These are phyloP conservation scores for Laburnicola sp. DNA, from an alignment of 2,329 filamentous ascomycete species.

Conservation along the genomic window DNA sequence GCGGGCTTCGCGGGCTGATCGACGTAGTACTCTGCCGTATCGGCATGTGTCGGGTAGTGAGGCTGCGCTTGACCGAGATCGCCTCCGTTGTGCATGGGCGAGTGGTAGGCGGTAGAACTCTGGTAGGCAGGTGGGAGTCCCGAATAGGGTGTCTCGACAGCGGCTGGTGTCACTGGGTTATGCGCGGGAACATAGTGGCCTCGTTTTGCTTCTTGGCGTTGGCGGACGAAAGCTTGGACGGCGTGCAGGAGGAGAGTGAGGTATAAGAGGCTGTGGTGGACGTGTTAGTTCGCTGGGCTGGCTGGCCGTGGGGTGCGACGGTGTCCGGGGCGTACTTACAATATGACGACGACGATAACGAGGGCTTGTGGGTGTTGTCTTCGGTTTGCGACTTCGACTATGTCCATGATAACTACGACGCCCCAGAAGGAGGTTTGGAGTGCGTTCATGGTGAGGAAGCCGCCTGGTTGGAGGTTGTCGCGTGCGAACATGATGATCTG, in stretches of 20 bases:
- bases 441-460: constrained; percentile 42
- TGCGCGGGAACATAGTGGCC: constrained; percentile 40
- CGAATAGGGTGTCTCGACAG: constrained; percentile 19
- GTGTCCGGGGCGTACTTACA: constrained; percentile 35
- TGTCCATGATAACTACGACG: constrained; percentile 36
- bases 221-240: constrained; percentile 39
- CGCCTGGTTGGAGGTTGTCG: constrained; percentile 34
- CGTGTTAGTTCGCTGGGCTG: constrained; percentile 14
- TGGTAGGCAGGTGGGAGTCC: constrained; percentile 21
- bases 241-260: constrained; percentile 48
- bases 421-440: constrained; percentile 43
- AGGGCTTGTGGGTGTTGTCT: constrained; percentile 27
- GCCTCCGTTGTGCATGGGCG: constrained; percentile 20
- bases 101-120: constrained; percentile 31
- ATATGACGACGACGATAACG: constrained; percentile 37
- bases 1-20: constrained; percentile 33
- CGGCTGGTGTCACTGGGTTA: constrained; percentile 30
- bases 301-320: neutral
- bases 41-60: constrained; percentile 23
- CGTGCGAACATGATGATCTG: constrained; percentile 41
- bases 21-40: constrained; percentile 25
- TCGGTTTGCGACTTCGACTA: constrained; percentile 27
- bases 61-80: constrained; percentile 23
- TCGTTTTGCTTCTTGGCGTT: constrained; percentile 39
- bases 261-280: constrained; percentile 34